phyloP scores from a whole-genome alignment of 108 stramenopile genomes.

The Epipyxis sp. region DNA sequence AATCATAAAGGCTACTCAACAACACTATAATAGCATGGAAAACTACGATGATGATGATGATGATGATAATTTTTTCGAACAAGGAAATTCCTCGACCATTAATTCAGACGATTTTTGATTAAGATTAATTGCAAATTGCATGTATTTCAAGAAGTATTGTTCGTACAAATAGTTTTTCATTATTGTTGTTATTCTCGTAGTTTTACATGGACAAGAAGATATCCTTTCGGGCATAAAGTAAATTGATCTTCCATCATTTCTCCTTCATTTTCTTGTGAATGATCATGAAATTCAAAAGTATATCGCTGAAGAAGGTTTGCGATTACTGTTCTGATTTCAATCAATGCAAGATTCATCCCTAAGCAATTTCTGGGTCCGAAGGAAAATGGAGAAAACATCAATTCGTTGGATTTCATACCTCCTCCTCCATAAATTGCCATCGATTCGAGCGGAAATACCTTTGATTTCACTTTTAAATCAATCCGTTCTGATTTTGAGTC shows the following conservation, averaged over 20 bases:
- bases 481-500: no score
- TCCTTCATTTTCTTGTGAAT: no score
- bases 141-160: not conserved
- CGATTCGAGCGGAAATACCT: not conserved
- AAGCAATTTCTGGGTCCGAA: slow-evolving; percentile 18
- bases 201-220: no score
- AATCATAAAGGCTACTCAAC: not conserved
- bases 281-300: no score
- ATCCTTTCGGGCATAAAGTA: no score
- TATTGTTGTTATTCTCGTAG: no score
- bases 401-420: not conserved
- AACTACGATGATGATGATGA: not conserved
- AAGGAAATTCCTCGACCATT: not conserved
- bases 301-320: no score
- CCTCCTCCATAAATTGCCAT: not conserved
- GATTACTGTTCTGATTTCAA: not conserved
- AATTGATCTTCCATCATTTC: no score
- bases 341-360: slow-evolving; percentile 18
- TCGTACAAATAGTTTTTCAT: no score
- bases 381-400: slow-evolving; percentile 13
- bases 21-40: not conserved
- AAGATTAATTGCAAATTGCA: not conserved
- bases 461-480: not conserved
- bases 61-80: not conserved
- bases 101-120: not conserved